These are phyloP conservation scores for Vitis labrusca DNA, from an alignment of 164 flowering plant species.

Conservation along the genomic window DNA sequence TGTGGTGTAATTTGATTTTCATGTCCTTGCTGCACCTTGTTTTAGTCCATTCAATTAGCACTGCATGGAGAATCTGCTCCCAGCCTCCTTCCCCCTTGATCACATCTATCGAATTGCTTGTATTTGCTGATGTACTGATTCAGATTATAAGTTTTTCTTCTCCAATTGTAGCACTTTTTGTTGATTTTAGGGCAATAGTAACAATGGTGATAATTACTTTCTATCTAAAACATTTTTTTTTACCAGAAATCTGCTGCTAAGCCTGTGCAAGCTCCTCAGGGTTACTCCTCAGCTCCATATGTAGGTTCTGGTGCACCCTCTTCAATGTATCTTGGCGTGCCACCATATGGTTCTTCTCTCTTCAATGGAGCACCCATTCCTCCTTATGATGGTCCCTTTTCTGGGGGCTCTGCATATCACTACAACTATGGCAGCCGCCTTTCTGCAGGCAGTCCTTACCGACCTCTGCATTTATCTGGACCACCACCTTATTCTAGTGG, in stretches of 20 bases:
- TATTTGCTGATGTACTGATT: neutral
- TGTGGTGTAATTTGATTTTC: no score
- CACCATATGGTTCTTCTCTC: slow-evolving; percentile 88
- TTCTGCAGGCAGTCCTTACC: slow-evolving; percentile 83
- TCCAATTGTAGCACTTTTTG: neutral
- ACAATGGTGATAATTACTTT: neutral
- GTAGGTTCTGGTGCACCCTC: slow-evolving; percentile 75
- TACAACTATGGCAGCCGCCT: slow-evolving; percentile 75
- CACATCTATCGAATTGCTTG: no score
- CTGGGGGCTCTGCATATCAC: slow-evolving; percentile 87
- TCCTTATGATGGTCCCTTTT: slow-evolving; percentile 79
- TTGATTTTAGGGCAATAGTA: neutral
- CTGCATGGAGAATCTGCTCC: neutral
- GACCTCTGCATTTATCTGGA: slow-evolving; percentile 73
- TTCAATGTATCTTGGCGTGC: slow-evolving; percentile 76
- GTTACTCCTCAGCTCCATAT: slow-evolving; percentile 66
- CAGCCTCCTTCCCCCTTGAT: no score
- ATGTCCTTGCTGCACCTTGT: no score
- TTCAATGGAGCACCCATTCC: slow-evolving; percentile 72
- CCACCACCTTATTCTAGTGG: slow-evolving; percentile 82
- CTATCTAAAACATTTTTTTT: neutral
- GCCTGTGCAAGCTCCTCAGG: slow-evolving; percentile 70
- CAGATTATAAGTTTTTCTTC: neutral
- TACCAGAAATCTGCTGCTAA: slow-evolving; percentile 74
- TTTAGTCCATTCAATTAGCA: neutral